Percentiles rank a stretch among this genome's conserved stretches.
phyloP scores from a whole-genome alignment of 2,329 filamentous ascomycete species.

The Metarhizium rileyi region DNA sequence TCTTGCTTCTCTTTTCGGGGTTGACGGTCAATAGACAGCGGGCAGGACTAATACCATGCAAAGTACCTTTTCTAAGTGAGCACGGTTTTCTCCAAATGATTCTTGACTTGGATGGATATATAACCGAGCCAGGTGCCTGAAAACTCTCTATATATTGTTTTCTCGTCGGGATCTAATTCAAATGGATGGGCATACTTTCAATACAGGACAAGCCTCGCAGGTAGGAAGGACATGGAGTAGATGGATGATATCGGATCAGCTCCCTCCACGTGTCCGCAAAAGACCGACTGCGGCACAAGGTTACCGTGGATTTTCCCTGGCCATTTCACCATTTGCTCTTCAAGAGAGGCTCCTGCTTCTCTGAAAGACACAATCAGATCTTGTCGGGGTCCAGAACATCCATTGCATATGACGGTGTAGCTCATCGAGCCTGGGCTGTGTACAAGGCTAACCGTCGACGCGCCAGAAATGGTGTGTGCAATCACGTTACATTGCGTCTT shows the following conservation, averaged over 20 bases:
- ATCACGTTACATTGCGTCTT: slow-evolving; percentile 15
- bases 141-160: not conserved
- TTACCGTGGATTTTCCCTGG: slow-evolving; percentile 17
- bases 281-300: slow-evolving; percentile 15
- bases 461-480: slow-evolving; percentile 12
- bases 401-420: slow-evolving; percentile 18
- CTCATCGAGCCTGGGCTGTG: slow-evolving; percentile 19
- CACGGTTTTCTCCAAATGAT: no score
- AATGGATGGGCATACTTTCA: slow-evolving; percentile 5
- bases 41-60: slow-evolving; percentile 15
- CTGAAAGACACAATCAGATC: slow-evolving; percentile 11
- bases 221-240: slow-evolving; percentile 14
- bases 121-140: slow-evolving; percentile 1
- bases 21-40: slow-evolving; percentile 7
- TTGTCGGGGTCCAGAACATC: slow-evolving; percentile 7
- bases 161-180: not conserved
- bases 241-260: slow-evolving; percentile 16
- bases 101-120: no score
- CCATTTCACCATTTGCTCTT: slow-evolving; percentile 12
- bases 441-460: slow-evolving; percentile 12
- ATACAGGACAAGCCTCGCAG: slow-evolving; percentile 16
- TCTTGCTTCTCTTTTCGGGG: slow-evolving; percentile 8
- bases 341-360: slow-evolving; percentile 8
- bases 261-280: slow-evolving; percentile 14
- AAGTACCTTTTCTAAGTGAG: no score